Base-by-base conservation (phyloP, 768 basidiomycete genomes). In the Termitomyces sp. region DNA sequence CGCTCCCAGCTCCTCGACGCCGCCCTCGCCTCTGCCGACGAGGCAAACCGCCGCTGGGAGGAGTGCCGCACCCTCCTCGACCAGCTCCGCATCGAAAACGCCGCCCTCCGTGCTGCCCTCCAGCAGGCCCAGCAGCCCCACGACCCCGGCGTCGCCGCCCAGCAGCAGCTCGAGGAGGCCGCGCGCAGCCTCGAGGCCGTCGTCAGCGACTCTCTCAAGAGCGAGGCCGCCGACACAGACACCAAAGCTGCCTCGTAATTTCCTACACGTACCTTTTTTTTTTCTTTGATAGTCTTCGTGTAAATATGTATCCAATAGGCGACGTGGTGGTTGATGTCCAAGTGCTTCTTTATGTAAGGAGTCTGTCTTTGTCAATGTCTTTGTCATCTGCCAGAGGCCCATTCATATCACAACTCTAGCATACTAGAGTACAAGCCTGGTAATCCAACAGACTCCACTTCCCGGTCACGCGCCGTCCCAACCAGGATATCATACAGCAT, bases 1-100 rank as follows among this genome's bases (percentile, higher is more conserved):
- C 86, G 92, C 26, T 92, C 92, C 0, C 87, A 89, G 65, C 79
- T 94, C 20, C 81, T 94, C 53, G 91, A 94, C 66, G 87, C 92
- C 16, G 92, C 92, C 1, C 82, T 94, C 10, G 87, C 89, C 2
- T 89, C 87, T 0, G 91, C 90, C 4, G 91, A 94, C 68, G 92
- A 92, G 68, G 92, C 92, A 10, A 92, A 92, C 66, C 80, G 90
- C 13, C 86, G 92, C 18, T 92, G 90, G 90, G 92, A 93, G 65
- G 92, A 94, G 62, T 93, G 91, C 61, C 85, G 92, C n/a, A 84
- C 86, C 2, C 80, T 94, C 56, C 88, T 92, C n/a, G 92, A 94
- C 69, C 88, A 90, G 68, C 80, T 94, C 8, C 84, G 92, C 45
- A 82, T 90, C 52, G 92, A 94, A 72, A 94, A 92, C 57, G 82